phyloP scores from a whole-genome alignment of 23 red algal species.

The Pyropia yezoensis region DNA sequence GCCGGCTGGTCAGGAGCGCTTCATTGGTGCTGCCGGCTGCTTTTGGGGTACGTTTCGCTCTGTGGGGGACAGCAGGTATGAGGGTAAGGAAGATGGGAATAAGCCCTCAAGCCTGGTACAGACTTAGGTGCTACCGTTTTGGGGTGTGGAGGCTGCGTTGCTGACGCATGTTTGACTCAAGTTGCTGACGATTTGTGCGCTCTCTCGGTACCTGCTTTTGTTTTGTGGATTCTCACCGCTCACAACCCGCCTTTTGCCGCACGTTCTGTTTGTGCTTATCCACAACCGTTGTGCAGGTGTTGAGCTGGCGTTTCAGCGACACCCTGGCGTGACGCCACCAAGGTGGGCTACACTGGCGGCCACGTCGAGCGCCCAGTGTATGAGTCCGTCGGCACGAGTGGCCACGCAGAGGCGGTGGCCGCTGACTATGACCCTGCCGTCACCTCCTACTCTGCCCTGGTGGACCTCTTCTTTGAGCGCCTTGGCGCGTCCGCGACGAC shows the following conservation, averaged over 20 bases:
- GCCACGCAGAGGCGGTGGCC: conserved; percentile 54
- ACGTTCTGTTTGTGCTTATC: not conserved
- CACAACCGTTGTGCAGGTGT: not conserved
- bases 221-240: too few species aligned
- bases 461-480: conserved; percentile 53
- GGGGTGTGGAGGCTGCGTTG: too few species aligned
- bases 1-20: conserved; percentile 12
- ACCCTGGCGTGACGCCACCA: conserved; percentile 37
- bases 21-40: conserved; percentile 50
- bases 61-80: too few species aligned
- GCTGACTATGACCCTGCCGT: conserved; percentile 53
- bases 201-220: too few species aligned
- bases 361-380: conserved; percentile 31
- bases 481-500: conserved; percentile 35
- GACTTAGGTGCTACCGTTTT: too few species aligned
- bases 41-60: conserved; percentile 59
- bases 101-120: too few species aligned
- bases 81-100: too few species aligned
- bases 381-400: conserved; percentile 41
- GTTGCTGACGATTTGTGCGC: too few species aligned
- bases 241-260: not conserved
- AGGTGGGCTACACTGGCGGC: conserved; percentile 67
- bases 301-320: conserved; percentile 41
- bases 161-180: too few species aligned
- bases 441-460: conserved; percentile 27